Evolutionary conservation across 768 basidiomycete species (phyloP).

Genomic region (Mrakia gelida): DNA sequence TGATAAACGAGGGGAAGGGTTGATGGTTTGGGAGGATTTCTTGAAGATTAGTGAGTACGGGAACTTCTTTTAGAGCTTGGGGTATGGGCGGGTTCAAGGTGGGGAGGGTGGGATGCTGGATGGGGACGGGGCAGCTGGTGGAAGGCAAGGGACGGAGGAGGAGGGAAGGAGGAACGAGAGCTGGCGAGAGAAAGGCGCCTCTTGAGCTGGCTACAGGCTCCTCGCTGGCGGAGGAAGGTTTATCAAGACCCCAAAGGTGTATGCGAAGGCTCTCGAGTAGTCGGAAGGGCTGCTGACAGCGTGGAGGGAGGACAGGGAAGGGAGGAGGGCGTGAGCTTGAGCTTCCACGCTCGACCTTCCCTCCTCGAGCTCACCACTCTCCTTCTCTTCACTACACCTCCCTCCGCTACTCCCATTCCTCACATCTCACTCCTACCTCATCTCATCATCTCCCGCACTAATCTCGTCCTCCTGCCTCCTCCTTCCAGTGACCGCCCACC

Average conservation of each 20-base stretch:
- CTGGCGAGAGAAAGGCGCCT: too few relatives aligned
- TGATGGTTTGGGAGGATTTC: slow-evolving; percentile 89
- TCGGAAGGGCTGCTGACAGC: background rate
- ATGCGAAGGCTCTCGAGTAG: too few relatives aligned
- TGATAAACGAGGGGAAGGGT: slow-evolving; percentile 69
- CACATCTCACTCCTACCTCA: background rate
- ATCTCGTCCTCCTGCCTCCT: background rate
- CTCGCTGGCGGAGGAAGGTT: too few relatives aligned
- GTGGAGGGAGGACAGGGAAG: background rate
- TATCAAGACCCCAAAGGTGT: too few relatives aligned
- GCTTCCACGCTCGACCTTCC: background rate
- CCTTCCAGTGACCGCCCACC: slow-evolving; percentile 79
- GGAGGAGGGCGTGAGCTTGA: background rate
- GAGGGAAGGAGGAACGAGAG: too few relatives aligned
- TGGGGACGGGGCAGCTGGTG: background rate
- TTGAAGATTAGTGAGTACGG: slow-evolving; percentile 74
- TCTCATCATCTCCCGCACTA: background rate
- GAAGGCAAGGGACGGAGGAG: background rate
- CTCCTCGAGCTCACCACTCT: background rate
- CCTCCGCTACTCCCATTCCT: background rate
- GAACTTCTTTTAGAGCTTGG: background rate
- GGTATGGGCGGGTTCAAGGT: background rate
- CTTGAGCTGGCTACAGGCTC: too few relatives aligned
- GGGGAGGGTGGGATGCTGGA: background rate
- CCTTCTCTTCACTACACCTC: too few relatives aligned